Evolutionary conservation across 2,329 filamentous ascomycete genomes (phyloP).

Genomic region (Aspergillus hiratsukae): DNA sequence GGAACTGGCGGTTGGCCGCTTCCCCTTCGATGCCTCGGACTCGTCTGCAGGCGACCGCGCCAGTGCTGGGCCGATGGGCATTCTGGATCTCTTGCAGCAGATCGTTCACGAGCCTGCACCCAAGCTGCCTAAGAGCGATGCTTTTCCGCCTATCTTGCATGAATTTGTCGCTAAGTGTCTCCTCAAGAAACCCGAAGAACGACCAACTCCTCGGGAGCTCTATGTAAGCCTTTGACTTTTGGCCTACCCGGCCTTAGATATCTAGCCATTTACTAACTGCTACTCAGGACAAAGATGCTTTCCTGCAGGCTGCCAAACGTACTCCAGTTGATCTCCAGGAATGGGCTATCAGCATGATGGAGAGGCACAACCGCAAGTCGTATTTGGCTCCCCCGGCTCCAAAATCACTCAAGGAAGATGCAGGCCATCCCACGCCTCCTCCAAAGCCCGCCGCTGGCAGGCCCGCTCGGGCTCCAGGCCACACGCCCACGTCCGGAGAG

Average conservation of each 20-base stretch:
- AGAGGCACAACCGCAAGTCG: constrained; percentile 91
- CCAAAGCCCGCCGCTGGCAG: constrained; percentile 21
- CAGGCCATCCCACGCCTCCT: constrained; percentile 36
- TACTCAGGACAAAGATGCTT: constrained; percentile 77
- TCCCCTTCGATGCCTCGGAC: constrained; percentile 82
- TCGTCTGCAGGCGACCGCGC: constrained; percentile 67
- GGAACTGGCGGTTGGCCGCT: constrained; percentile 96
- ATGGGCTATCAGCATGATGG: constrained; percentile 92
- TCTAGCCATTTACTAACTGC: constrained; percentile 19
- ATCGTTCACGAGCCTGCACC: constrained; percentile 96
- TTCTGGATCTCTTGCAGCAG: constrained; percentile 90
- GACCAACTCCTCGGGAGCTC: constrained; percentile 88
- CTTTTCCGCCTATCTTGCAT: constrained; percentile 89
- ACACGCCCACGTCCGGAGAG: constrained; percentile 66
- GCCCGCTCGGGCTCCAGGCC: constrained; percentile 16
- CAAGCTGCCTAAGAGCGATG: constrained; percentile 90
- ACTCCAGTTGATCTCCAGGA: constrained; percentile 90
- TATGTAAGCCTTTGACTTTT: constrained; percentile 59
- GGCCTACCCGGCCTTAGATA: neutral
- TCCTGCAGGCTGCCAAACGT: constrained; percentile 92
- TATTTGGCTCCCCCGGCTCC: constrained; percentile 81
- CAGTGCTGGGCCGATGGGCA: constrained; percentile 75
- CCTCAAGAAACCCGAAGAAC: constrained; percentile 79
- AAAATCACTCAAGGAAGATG: constrained; percentile 61
- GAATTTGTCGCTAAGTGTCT: constrained; percentile 97